These are phyloP conservation scores for Phytophthora europaea DNA, from an alignment of 352 stramenopile genomes.

Conservation along the genomic window DNA sequence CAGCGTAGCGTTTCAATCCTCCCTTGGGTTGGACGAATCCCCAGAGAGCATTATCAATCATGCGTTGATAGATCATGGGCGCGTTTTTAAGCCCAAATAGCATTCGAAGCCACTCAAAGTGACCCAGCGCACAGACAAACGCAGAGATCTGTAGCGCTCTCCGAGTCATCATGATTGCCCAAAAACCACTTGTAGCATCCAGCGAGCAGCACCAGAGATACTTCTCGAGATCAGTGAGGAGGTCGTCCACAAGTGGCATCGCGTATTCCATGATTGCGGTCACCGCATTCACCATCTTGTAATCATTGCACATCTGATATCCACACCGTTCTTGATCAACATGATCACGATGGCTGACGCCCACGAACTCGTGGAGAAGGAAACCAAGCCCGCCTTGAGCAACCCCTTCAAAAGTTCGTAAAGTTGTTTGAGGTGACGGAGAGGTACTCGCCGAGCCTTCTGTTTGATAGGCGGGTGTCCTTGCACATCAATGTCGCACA, in stretches of 20 bases:
- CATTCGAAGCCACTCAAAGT: conserved; percentile 1
- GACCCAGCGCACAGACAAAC: not conserved
- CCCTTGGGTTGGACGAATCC: not conserved
- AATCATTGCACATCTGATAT: conserved; percentile 1
- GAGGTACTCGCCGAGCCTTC: not conserved
- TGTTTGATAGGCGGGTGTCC: not conserved
- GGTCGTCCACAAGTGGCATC: not conserved
- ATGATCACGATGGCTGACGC: not conserved
- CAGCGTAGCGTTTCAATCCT: not conserved
- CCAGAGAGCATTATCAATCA: not conserved
- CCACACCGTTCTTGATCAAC: not conserved
- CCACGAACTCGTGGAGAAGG: not conserved
- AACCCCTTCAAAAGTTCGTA: not conserved
- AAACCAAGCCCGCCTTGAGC: not conserved
- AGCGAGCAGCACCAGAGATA: not conserved
- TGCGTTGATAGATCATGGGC: not conserved
- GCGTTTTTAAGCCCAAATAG: not conserved
- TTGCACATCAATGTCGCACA: not conserved
- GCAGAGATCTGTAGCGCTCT: not conserved
- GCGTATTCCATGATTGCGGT: not conserved
- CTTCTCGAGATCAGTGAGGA: not conserved
- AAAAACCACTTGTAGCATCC: not conserved
- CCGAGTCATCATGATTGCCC: not conserved
- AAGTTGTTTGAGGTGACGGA: not conserved
- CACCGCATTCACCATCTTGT: not conserved